Evolutionary conservation across 2,329 filamentous ascomycete species (phyloP), one percentile per base, ranked within the genome.

Genomic region (Massarina eburnea): DNA sequence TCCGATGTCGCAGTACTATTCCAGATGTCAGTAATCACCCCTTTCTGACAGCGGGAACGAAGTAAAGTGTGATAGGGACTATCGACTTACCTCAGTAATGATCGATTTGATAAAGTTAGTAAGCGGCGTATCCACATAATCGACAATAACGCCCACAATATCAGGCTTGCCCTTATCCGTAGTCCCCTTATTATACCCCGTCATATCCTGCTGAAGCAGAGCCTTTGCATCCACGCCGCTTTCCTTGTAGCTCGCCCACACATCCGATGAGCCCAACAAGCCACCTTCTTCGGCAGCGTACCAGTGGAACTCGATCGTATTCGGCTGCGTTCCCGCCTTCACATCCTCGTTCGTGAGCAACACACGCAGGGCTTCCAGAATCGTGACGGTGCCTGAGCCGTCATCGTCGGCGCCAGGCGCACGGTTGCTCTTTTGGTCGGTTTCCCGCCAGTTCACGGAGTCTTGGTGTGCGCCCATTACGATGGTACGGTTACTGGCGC

Each of bases 171-270:
- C 90, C 1, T 88, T 85, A 56, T 91, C 86, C 12, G 91, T 73
- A 0, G 90, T 95, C 55, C 83, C 83, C 67, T 91, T 82, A 2
- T 89, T 80, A 66, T 86, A 96, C 7, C 92, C 92, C 1, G 61
- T 62, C 92, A 96, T 96, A 71, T 97, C 92, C 72, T 97, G 92
- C 75, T 96, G 91, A 45, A 97, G 80, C 91, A 97, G 96, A 19
- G 91, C 91, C 75, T 91, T 94, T 68, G 96, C 80, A 52, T 91
- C 84, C 24, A 85, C 80, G 10, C 80, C 79, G n/a, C 80, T 71
- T 64, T 83, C 82, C 70, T 87, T 84, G 64, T 96, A 96, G 9
- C 80, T 73, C 30, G 80, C 78, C 76, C 96, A 96, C 67, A 97
- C 86, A 45, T 87, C 91, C 69, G 95, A 89, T 62, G 86, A 91